Evolutionary conservation across 2,329 filamentous ascomycete species (phyloP).

Genomic region (Aspergillus ruber): DNA sequence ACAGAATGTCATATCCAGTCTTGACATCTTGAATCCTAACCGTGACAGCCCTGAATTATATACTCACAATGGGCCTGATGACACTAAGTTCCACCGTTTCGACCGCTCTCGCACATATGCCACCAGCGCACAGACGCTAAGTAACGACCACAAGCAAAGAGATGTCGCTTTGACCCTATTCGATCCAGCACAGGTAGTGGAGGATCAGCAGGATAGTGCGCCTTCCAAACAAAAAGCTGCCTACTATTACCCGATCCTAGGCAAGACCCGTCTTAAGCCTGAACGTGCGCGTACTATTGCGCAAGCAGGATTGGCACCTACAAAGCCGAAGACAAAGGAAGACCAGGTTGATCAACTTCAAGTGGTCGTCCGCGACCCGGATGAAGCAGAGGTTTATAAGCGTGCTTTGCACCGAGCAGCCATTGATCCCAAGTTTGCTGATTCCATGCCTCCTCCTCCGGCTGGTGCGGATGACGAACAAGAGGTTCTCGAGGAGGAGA

Average conservation of each 20-base stretch:
- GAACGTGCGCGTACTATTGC: constrained; percentile 40
- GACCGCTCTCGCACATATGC: constrained; percentile 56
- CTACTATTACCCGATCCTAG: constrained; percentile 57
- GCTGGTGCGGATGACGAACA: constrained; percentile 8
- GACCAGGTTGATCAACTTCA: constrained; percentile 50
- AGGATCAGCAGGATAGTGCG: constrained; percentile 5
- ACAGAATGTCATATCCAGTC: constrained; percentile 49
- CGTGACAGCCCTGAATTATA: constrained; percentile 49
- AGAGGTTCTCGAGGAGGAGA: constrained; percentile 5
- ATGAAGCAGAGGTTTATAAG: constrained; percentile 44
- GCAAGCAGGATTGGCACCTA: constrained; percentile 35
- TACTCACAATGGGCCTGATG: constrained; percentile 38
- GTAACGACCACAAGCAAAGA: constrained; percentile 47
- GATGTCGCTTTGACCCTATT: constrained; percentile 56
- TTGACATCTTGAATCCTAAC: constrained; percentile 48
- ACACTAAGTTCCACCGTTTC: constrained; percentile 46
- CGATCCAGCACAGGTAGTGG: constrained; percentile 37
- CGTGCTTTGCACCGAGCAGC: constrained; percentile 39
- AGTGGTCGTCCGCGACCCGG: constrained; percentile 45
- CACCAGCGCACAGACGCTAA: constrained; percentile 48
- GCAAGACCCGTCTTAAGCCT: constrained; percentile 51
- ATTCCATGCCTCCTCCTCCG: constrained; percentile 29
- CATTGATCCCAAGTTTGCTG: constrained; percentile 40
- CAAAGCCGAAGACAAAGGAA: constrained; percentile 33
- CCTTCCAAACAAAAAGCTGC: constrained; percentile 45